Conservation (phyloP, 1,284 basidiomycete genomes). For the Fomitiporia mediterranea region DNA sequence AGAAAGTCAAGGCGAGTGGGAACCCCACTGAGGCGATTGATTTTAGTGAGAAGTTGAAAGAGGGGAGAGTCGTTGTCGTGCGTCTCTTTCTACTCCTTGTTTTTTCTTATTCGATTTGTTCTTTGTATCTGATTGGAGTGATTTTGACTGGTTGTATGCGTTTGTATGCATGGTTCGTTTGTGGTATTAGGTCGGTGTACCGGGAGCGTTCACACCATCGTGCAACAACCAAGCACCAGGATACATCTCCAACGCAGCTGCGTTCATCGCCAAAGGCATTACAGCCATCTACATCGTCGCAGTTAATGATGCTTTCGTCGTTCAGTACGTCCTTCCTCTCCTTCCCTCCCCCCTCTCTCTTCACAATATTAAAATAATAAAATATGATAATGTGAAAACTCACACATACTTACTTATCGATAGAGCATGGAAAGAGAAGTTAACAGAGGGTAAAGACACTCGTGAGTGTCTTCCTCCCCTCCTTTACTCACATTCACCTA, state of each 20-base stretch:
- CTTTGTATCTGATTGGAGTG: background rate
- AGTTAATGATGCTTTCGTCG: conserved; percentile 70
- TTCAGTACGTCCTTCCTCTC: conserved; percentile 38
- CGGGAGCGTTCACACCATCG: conserved; percentile 56
- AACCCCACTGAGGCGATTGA: conserved; percentile 33
- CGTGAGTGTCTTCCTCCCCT: conserved; percentile 34
- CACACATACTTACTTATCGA: conserved; percentile 4
- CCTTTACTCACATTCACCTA: background rate
- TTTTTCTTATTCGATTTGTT: background rate
- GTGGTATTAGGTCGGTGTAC: conserved; percentile 45
- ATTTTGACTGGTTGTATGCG: background rate
- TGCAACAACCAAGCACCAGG: conserved; percentile 55
- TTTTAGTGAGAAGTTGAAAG: conserved; percentile 39
- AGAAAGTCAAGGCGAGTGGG: conserved; percentile 7
- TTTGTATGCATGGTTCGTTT: background rate
- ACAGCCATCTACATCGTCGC: conserved; percentile 62
- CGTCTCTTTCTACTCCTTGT: conserved; percentile 24
- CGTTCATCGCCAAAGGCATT: conserved; percentile 69
- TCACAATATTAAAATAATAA: background rate
- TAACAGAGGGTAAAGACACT: conserved; percentile 47
- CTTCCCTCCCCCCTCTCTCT: background rate
- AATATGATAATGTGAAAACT: background rate
- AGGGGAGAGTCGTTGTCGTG: conserved; percentile 70
- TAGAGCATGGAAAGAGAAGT: conserved; percentile 68
- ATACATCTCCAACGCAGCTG: conserved; percentile 56